phyloP scores from a whole-genome alignment of 306 rosid genomes.

The Rosa rugosa region DNA sequence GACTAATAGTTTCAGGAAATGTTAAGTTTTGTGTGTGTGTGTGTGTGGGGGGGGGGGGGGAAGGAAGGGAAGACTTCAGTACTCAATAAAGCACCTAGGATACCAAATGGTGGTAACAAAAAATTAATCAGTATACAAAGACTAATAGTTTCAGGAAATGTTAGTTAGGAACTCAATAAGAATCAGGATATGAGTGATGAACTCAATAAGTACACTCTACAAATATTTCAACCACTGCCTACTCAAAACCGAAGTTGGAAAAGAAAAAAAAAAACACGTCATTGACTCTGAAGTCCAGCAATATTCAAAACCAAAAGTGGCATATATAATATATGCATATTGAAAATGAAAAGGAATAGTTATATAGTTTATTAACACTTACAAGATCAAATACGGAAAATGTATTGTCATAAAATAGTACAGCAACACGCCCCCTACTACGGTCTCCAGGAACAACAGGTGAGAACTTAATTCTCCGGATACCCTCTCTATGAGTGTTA shows the following conservation, averaged over 20 bases:
- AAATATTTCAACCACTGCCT: background rate
- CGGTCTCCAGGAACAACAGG: conserved; percentile 86
- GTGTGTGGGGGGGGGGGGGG: no score
- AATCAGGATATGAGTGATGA: background rate
- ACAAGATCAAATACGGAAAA: conserved; percentile 96
- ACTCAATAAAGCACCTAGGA: no score
- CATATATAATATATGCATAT: background rate
- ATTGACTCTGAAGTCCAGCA: background rate
- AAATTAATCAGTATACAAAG: background rate
- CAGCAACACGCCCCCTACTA: conserved; percentile 93
- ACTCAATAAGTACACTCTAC: background rate
- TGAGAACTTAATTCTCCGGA: conserved; percentile 85
- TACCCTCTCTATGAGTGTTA: conserved; percentile 92
- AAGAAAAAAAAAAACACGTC: no score
- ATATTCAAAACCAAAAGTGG: background rate
- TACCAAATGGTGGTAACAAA: background rate
- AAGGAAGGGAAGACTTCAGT: no score
- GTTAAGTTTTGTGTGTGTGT: no score
- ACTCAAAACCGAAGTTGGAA: no score
- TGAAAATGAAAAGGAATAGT: conserved; percentile 11
- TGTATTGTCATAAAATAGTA: conserved; percentile 87
- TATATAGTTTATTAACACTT: conserved; percentile 34
- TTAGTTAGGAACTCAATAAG: background rate
- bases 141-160: background rate
- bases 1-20: background rate